Base-by-base conservation (phyloP, 768 basidiomycete genomes). In the Lactarius indigo region DNA sequence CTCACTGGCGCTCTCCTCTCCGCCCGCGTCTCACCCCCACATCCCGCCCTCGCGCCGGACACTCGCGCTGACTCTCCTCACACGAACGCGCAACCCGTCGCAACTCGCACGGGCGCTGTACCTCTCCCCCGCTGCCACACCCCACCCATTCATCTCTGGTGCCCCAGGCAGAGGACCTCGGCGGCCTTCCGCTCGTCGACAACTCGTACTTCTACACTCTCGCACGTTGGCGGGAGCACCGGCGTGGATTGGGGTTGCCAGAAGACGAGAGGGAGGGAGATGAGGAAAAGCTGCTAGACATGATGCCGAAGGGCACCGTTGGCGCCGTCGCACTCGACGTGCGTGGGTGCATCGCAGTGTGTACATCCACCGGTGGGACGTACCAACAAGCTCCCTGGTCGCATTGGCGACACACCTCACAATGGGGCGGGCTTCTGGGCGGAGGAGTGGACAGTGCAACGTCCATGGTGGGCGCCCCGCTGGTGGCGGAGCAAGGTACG, bases 391-490 rank as follows among this genome's bases (percentile, higher is more conserved):
- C 81, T 92, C 10, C 88, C 87, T 20, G 92, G 92, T 8, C 82
- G 92, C 5, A 79, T 94, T n/a, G 91, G 92, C 3, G 92, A 93
- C 71, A 94, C 92, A 1, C 91, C 92, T 0, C 74, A 82, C 33
- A 87, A 90, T 84, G 91, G 89, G 5, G 78, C 84, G 15, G 92
- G 92, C 0, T 94, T 88, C 76, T 94, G 91, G 91, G 90, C 91
- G 10, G 91, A 91, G 71, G 87, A 91, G 76, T 94, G 92, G 91
- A 68, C 61, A 66, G 65, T 75, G 66, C 64, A 70, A 44, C 72
- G 75, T 55, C 65, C 69, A 75, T 68, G 74, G 73, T 79, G 72
- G 69, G 88, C 85, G 15, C 77, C 92, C 31, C 56, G 57, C 39
- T 63, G 75, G 65, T 57, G 65, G 47, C 64, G 70, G 57, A 71